These are phyloP conservation scores for Cryphonectria japonica DNA, from an alignment of 2,329 filamentous ascomycete genomes.

Conservation along the genomic window DNA sequence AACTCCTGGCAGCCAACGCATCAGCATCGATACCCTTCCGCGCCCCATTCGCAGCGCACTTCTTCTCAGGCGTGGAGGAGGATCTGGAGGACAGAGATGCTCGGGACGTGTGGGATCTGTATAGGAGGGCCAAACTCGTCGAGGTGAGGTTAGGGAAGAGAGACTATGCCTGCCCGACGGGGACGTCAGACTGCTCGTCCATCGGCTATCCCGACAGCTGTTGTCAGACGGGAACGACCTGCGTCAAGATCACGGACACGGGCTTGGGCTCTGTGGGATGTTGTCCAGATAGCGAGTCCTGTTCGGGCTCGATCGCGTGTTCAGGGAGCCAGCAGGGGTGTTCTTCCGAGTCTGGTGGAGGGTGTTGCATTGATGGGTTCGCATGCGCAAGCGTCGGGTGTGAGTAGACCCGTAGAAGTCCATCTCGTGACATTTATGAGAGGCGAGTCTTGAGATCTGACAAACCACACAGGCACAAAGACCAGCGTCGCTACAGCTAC, in stretches of 20 bases:
- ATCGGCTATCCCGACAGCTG: conserved; percentile 74
- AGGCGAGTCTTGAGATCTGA: background rate
- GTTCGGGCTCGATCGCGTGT: conserved; percentile 63
- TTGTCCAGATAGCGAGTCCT: conserved; percentile 68
- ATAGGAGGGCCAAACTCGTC: conserved; percentile 50
- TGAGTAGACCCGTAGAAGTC: conserved; percentile 44
- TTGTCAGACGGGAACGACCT: conserved; percentile 68
- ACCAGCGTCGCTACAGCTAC: conserved; percentile 35
- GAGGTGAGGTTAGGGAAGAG: conserved; percentile 57
- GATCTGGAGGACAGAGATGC: background rate
- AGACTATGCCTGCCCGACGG: conserved; percentile 67
- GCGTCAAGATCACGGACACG: conserved; percentile 65
- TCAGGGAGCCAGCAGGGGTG: conserved; percentile 69
- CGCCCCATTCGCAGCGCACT: conserved; percentile 58
- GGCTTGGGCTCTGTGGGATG: conserved; percentile 73
- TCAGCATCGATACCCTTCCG: conserved; percentile 45
- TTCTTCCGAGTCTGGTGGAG: conserved; percentile 66
- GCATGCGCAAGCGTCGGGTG: conserved; percentile 72
- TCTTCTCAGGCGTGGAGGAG: conserved; percentile 32
- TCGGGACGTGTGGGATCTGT: conserved; percentile 35
- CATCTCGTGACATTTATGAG: conserved; percentile 8
- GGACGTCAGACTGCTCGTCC: conserved; percentile 65
- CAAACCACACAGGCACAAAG: conserved; percentile 39
- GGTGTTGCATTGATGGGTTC: conserved; percentile 76
- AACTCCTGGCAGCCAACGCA: conserved; percentile 37